Evolutionary conservation across 768 basidiomycete species (phyloP), one percentile per base, ranked within the genome.

Genomic region (Mycena albidolilacea): DNA sequence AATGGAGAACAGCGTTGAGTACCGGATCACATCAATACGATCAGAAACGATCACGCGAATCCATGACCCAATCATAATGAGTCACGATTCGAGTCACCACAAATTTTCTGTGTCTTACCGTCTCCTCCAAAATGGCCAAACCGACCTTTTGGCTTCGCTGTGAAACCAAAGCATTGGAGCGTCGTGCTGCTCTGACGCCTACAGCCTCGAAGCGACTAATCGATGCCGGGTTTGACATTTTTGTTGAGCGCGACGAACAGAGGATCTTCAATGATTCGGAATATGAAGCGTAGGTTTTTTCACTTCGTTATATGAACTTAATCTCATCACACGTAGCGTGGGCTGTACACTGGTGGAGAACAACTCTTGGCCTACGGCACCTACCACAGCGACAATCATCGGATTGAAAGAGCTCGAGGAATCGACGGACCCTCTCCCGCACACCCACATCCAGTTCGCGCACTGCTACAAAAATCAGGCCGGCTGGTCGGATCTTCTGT

Each of bases 381-480:
- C 96, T 0, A 82, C 81, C 35, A 82, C 89, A 54, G 83, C 91
- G 43, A 93, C 94, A 48, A 97, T 99, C 82, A 92, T 98, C 77
- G 97, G 97, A 8, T 88, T 99, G 81, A 99, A 99, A 85, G 97
- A 98, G 80, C 90, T 99, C n/a, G 91, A 93, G 23, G 90, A 85
- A 64, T 97, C 96, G 54, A 87, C 89, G 58, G 91, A 91, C 46
- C 94, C 97, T 23, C 85, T 99, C 19, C 91, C 90, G 8, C 98
- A 99, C 83, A 96, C 95, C 3, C 98, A 99, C 82, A 96, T 99
- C 79, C 96, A 98, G 78, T 99, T 99, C 78, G 97, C 97, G 4
- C 98, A 99, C 82, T 98, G 97, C 83, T 99, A 95, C 90, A 99
- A 99, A 84, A 85, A 90, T 55, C 98, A 99, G 81, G 95, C 88